Base-by-base conservation (phyloP, 2,329 filamentous ascomycete species). In the Aulographum hederae region DNA sequence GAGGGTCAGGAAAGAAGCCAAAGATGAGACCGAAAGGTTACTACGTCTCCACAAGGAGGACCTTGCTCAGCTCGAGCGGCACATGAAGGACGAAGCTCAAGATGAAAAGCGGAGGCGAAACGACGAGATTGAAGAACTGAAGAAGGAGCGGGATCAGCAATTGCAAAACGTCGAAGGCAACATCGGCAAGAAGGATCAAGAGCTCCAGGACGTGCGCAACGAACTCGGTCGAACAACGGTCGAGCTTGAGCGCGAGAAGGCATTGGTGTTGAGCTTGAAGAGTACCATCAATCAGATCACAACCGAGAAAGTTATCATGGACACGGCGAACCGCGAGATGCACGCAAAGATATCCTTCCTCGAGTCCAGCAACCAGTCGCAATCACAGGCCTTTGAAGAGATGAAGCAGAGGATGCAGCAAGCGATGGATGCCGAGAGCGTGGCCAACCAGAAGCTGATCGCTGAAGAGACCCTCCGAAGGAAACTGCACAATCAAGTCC, bases 401-500 rank as follows among this genome's bases (percentile, higher is more conserved):
- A 80, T 92, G 59, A 78, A 92, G 46, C 65, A 75, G 27, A 67
- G 76, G 32, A 72, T 93, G 46, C 77, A 81, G 46, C 77, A 89
- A 29, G 84, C 85, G 1, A 54, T 82, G 16, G 66, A 67, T 11
- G 58, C 67, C 14, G 79, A 77, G 1, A 72, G 78, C 18, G 65
- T 69, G 21, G 73, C 79, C 1, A 73, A 78, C 34, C 72, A 81
- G 40, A 93, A 89, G 47, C 63, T 98, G 18, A 76, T 89, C 39
- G 81, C 77, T 45, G 89, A 95, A 48, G 89, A 98, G 55, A 89
- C 80, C 1, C 63, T 93, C 31, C 73, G 89, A 11, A 71, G 89
- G 15, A 86, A 91, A 43, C 67, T 98, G 0, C 93, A 95, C 60
- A 95, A 95, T 54, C 89, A 92, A 51, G 86, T 98, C 29, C 84